A percentile compares a stretch with the other conserved stretches of the same genome.
These are phyloP conservation scores for Pythium scleroteichum DNA, from an alignment of 352 stramenopile genomes.

Conservation along the genomic window DNA sequence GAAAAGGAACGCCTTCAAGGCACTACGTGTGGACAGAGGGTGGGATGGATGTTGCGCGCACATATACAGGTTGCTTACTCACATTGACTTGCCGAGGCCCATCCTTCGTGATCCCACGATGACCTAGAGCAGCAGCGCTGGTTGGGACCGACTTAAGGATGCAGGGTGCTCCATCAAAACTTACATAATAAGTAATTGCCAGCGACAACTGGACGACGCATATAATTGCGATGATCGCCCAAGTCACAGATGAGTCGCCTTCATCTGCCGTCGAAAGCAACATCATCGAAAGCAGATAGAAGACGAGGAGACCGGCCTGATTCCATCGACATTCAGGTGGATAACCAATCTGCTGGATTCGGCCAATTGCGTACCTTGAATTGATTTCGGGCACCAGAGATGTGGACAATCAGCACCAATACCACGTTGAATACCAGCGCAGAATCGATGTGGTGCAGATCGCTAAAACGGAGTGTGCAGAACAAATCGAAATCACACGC, in stretches of 20 bases:
- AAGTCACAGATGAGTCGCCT: constrained; percentile 22
- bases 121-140: constrained; percentile 1
- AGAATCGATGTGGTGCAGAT: constrained; percentile 33
- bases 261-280: constrained; percentile 26
- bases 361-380: constrained; percentile 29
- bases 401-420: constrained; percentile 34
- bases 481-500: constrained; percentile 36
- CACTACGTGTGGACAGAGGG: background rate
- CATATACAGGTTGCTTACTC: constrained; percentile 2
- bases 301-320: constrained; percentile 34
- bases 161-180: background rate
- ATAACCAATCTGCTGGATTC: background rate
- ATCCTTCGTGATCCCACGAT: constrained; percentile 24
- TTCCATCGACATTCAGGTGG: background rate
- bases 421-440: constrained; percentile 38
- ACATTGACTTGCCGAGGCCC: constrained; percentile 24
- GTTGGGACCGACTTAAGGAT: no score
- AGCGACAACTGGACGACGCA: constrained; percentile 29
- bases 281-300: constrained; percentile 34
- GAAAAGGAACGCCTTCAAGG: constrained; percentile 23
- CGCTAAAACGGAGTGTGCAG: constrained; percentile 31
- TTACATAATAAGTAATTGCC: constrained; percentile 37
- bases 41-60: background rate
- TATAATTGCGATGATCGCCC: constrained; percentile 28
- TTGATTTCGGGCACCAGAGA: constrained; percentile 35